Base-by-base conservation (phyloP, 305 asterid species). In the Euphrasia arctica region DNA sequence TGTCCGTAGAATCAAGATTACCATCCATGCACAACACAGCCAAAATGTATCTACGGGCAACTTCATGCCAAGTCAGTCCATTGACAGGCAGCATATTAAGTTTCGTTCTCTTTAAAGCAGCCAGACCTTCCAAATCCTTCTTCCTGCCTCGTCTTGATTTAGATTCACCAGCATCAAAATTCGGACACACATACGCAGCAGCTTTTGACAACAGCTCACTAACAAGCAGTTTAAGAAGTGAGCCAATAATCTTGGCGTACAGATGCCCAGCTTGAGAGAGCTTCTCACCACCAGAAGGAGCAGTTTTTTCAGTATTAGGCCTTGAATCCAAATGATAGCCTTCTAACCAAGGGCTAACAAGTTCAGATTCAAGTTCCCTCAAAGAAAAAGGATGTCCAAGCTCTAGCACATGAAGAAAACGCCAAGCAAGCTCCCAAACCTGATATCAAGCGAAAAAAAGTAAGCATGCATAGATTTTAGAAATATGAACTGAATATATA, bases 41-140 rank as follows among this genome's bases (percentile, higher is more conserved):
- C 69, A 87, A 69, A 70, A 85, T 82, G 70, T 83, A 91, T 71
- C 99, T 83, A 73, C 98, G 82, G 60, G 96, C 87, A 62, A 94
- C 78, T 87, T 94, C 99, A 60, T 87, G 98, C 99, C 98, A 94
- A 2, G 99, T 91, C 70, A 94, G 80, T 73, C 77, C 95, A 81
- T 94, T 94, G 15, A 94, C 73, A 31, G 98, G 96, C 68, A 87
- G 82, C 85, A 85, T 79, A 42, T 85, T 88, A 56, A 80, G 84
- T 73, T 79, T 82, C 55, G 83, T 69, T 72, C 83, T 91, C 83
- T 84, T 91, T 13, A 77, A 69, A 47, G 83, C 81, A 66, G 91
- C 88, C 63, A 79, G 71, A 67, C 70, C 74, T 32, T 91, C 97
- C 36, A 76, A 72, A 81, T 91, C 97, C 72, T 85, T 94, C 82